Percentiles rank a stretch among this genome's conserved stretches.
phyloP scores from a whole-genome alignment of 495 filamentous ascomycete genomes.

The Annulohypoxylon nitens region DNA sequence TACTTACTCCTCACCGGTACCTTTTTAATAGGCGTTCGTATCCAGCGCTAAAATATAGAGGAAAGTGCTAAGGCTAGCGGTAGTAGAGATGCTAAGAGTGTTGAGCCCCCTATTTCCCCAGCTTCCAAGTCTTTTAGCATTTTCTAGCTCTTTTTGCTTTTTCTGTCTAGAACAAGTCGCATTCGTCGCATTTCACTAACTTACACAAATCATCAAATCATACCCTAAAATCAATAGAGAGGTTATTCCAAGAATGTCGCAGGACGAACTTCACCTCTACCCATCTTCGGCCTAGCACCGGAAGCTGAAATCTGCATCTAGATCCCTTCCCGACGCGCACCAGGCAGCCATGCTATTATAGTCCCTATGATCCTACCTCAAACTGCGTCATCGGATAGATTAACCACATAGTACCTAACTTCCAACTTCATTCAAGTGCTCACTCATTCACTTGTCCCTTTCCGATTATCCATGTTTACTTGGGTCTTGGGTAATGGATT shows the following conservation, averaged over 20 bases:
- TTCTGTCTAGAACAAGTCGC: background rate
- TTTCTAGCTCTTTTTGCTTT: background rate
- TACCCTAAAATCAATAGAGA: background rate
- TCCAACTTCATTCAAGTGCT: constrained; percentile 18
- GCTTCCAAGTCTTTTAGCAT: background rate
- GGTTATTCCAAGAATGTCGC: background rate
- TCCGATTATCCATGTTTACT: background rate
- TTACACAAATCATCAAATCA: background rate
- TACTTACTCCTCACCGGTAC: too few species aligned
- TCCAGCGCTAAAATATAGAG: background rate
- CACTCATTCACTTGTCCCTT: background rate
- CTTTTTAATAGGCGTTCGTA: too few species aligned
- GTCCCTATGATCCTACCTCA: constrained; percentile 24
- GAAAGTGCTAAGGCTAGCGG: background rate
- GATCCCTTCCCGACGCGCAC: constrained; percentile 30
- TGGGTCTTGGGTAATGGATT: too few species aligned
- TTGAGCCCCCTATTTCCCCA: constrained; percentile 8
- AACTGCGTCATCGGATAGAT: constrained; percentile 22
- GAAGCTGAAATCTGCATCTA: constrained; percentile 43
- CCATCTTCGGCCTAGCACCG: constrained; percentile 39
- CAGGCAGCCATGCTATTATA: constrained; percentile 15
- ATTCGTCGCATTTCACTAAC: background rate
- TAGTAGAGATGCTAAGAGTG: background rate
- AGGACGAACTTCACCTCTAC: constrained; percentile 2
- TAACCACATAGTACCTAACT: background rate